These are phyloP conservation scores for Fusarium pseudocircinatum DNA, from an alignment of 2,329 filamentous ascomycete genomes.

Conservation along the genomic window DNA sequence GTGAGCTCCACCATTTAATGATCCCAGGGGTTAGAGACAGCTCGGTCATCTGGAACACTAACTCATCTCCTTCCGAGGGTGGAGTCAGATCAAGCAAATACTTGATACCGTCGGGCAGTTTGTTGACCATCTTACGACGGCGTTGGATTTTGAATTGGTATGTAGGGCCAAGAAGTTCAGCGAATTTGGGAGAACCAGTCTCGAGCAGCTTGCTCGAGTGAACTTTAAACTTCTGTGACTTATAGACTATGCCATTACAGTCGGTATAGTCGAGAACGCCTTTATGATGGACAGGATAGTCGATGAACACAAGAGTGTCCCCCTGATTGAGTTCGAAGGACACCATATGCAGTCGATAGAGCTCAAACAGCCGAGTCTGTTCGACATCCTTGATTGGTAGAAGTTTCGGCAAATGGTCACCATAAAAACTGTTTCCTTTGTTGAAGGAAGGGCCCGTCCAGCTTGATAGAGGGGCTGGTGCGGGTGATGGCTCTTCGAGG, in stretches of 20 bases:
- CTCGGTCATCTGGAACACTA: slow-evolving; percentile 66
- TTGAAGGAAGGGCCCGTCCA: slow-evolving; percentile 34
- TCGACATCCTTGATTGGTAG: slow-evolving; percentile 30
- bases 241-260: slow-evolving; percentile 50
- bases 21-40: slow-evolving; percentile 66
- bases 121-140: slow-evolving; percentile 49
- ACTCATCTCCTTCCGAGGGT: slow-evolving; percentile 68
- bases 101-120: slow-evolving; percentile 56
- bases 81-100: slow-evolving; percentile 73
- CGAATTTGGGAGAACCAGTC: slow-evolving; percentile 59
- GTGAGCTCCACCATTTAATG: slow-evolving; percentile 62
- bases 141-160: slow-evolving; percentile 53
- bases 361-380: slow-evolving; percentile 38
- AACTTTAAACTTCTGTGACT: slow-evolving; percentile 54
- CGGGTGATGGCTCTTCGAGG: background rate
- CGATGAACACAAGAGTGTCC: slow-evolving; percentile 58
- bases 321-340: slow-evolving; percentile 46
- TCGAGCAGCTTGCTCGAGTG: slow-evolving; percentile 57
- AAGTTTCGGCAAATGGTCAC: background rate
- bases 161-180: slow-evolving; percentile 54
- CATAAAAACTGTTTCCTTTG: background rate
- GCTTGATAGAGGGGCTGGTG: slow-evolving; percentile 13
- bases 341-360: slow-evolving; percentile 42
- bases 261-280: slow-evolving; percentile 36
- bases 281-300: slow-evolving; percentile 45